Evolutionary conservation across 2,329 filamentous ascomycete genomes (phyloP), one percentile per base, ranked within the genome.

Genomic region (Sporothrix dimorphospora): DNA sequence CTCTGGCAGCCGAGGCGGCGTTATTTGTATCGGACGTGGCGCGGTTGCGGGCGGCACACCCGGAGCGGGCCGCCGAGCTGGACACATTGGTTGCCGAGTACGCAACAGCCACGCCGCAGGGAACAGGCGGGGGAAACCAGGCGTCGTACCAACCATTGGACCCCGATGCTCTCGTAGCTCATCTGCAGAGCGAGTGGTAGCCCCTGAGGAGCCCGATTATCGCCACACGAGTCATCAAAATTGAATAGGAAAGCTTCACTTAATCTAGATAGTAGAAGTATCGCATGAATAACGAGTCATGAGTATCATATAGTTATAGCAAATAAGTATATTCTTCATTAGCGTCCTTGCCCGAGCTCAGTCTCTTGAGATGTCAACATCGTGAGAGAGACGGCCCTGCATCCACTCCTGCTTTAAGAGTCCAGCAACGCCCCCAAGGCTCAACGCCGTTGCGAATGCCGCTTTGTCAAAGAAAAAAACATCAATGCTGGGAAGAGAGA

Each of bases 21-120:
- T 49, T 65, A 49, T 72, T 92, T 53, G 47, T 27, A 16, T 69
- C 71, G 8, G 75, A 76, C 30, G 70, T 76, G 30, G 68, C 57
- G 1, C 73, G 74, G 19, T 70, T 75, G 24, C 71, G 59, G 4
- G 66, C 21, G 11, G 42, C n/a, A 21, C 72, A 74, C 27, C 74
- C 74, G 1, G 74, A 59, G 19, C 72, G 72, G 12, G 66, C 71
- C 4, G 65, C 30, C 16, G 75, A 74, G 71, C 70, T 75, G 47
- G 71, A 69, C 8, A 71, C 68, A 3, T 40, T 76, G 53, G 61
- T 63, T 0, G 57, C 49, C 4, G 72, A 73, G 65, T 73, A 72
- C 19, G 47, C 2, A 0, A 57, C 19, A 19, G 40, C 16, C 8
- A 40, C 45, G 1, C 4, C 27, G 9, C 14, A 34, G 3, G 9